Percentiles rank a stretch among this genome's conserved stretches.
These are phyloP conservation scores for Boletus fagicola DNA, from an alignment of 768 basidiomycete species.

Conservation along the genomic window DNA sequence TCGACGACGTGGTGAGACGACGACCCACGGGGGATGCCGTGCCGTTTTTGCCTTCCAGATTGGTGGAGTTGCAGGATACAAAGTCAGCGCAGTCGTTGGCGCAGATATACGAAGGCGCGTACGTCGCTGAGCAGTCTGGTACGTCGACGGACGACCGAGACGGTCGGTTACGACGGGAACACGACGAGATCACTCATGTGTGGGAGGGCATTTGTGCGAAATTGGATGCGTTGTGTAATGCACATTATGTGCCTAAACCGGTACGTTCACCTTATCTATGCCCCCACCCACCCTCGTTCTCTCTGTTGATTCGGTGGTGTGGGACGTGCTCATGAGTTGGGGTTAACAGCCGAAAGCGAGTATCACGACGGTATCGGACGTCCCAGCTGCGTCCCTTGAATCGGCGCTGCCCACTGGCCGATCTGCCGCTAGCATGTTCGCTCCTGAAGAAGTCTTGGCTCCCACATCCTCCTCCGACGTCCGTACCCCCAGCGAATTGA, in stretches of 20 bases:
- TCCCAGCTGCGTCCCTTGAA: slow-evolving; percentile 79
- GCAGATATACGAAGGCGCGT: slow-evolving; percentile 95
- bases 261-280: slow-evolving; percentile 43
- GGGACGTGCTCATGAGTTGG: neutral
- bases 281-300: neutral
- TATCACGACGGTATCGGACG: slow-evolving; percentile 81
- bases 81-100: slow-evolving; percentile 88
- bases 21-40: slow-evolving; percentile 69
- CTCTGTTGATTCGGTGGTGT: neutral
- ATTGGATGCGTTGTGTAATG: slow-evolving; percentile 90
- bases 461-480: slow-evolving; percentile 49
- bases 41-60: slow-evolving; percentile 86
- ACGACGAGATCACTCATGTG: slow-evolving; percentile 75
- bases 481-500: slow-evolving; percentile 75
- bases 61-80: slow-evolving; percentile 86
- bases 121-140: slow-evolving; percentile 60
- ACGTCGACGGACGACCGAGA: slow-evolving; percentile 72
- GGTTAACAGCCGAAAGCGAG: slow-evolving; percentile 73
- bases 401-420: slow-evolving; percentile 86
- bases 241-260: slow-evolving; percentile 92
- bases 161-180: slow-evolving; percentile 84
- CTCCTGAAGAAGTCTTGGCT: slow-evolving; percentile 89
- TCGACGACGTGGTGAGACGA: slow-evolving; percentile 90
- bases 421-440: slow-evolving; percentile 75
- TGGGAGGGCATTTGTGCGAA: slow-evolving; percentile 89